A percentile compares a stretch with the other conserved stretches of the same genome.
Conservation (phyloP, 257 asterid genomes). For the Plantago major region DNA sequence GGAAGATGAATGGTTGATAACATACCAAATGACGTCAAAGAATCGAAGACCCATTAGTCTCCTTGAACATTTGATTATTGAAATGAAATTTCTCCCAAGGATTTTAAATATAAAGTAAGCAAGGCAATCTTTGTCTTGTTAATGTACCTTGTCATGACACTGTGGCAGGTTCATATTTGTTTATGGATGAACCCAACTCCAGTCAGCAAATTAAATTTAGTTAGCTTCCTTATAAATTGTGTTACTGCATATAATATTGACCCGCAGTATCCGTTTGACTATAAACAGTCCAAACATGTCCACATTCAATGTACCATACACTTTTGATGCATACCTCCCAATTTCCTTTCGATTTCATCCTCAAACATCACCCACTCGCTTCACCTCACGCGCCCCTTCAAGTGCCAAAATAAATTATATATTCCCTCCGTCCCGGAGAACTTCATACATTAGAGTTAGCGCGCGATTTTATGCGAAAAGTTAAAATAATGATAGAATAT, state of each 20-base stretch:
- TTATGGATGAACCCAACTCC: background rate
- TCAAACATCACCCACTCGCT: slow-evolving; percentile 8
- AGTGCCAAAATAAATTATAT: too few relatives aligned
- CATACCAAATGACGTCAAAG: too few relatives aligned
- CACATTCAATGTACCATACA: slow-evolving; percentile 20
- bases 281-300: background rate
- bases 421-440: too few relatives aligned
- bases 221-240: background rate
- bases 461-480: too few relatives aligned
- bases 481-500: too few relatives aligned
- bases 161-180: background rate
- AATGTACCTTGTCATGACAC: background rate
- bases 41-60: too few relatives aligned
- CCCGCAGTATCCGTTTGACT: slow-evolving; percentile 10
- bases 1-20: too few relatives aligned
- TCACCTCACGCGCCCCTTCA: slow-evolving; percentile 15
- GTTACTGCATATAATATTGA: background rate
- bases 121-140: background rate
- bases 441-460: too few relatives aligned
- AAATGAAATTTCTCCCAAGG: too few relatives aligned
- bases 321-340: background rate
- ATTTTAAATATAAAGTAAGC: background rate
- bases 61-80: too few relatives aligned
- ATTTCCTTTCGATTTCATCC: background rate
- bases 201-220: slow-evolving; percentile 1